Conservation (phyloP, 257 asterid genomes). For the Eustoma russellianum region DNA sequence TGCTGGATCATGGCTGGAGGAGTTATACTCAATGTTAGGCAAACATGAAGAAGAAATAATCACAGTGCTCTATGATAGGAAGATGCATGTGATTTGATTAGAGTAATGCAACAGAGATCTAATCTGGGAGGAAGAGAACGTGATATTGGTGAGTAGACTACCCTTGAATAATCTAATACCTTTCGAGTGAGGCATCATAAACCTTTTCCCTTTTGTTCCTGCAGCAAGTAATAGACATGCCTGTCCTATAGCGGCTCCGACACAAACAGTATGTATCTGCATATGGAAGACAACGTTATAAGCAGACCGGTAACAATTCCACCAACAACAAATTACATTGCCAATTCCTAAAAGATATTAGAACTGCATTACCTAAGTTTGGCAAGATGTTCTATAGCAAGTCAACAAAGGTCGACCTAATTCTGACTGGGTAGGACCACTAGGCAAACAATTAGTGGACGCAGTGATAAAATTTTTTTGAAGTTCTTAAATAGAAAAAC, state of each 20-base stretch:
- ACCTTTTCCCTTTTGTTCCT: constrained; percentile 83
- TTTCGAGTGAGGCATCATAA: constrained; percentile 84
- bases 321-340: constrained; percentile 8
- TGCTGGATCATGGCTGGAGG: constrained; percentile 85
- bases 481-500: no score
- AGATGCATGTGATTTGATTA: no score
- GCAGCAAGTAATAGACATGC: constrained; percentile 93
- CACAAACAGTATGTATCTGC: constrained; percentile 76
- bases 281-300: not conserved
- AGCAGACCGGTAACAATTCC: no score
- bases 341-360: not conserved
- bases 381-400: no score
- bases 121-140: not conserved
- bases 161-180: constrained; percentile 28
- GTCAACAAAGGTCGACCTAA: no score
- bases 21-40: constrained; percentile 11
- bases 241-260: constrained; percentile 90
- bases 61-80: no score
- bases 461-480: no score
- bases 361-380: no score
- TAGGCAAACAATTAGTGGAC: no score
- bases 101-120: not conserved
- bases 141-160: not conserved
- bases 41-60: no score
- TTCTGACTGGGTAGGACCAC: no score